phyloP scores from a whole-genome alignment of 257 asterid genomes.

The Solanum habrochaites region DNA sequence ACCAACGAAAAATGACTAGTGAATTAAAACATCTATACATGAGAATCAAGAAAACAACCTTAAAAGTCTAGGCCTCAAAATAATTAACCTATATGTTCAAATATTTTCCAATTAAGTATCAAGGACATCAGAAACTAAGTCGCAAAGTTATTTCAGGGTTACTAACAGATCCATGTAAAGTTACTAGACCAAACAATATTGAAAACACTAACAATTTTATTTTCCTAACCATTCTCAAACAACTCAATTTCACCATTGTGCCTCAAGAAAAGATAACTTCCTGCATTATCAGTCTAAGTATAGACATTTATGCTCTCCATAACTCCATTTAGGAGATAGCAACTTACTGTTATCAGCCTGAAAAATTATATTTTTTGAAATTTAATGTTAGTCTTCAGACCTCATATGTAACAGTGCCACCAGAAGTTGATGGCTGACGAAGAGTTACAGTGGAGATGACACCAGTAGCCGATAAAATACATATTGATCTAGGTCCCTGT shows the following conservation, averaged over 20 bases:
- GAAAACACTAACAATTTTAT: background rate
- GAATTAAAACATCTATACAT: background rate
- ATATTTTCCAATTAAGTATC: background rate
- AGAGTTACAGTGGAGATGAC: conserved; percentile 61
- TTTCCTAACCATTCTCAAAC: background rate
- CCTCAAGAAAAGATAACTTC: background rate
- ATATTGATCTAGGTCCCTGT: conserved; percentile 53
- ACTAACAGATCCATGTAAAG: background rate
- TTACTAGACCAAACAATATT: background rate
- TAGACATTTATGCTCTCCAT: background rate
- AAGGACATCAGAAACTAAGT: background rate
- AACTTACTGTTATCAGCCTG: background rate
- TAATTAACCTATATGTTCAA: background rate
- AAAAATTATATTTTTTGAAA: background rate
- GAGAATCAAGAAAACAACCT: background rate
- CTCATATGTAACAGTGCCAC: conserved; percentile 75
- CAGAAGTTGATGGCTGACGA: conserved; percentile 45
- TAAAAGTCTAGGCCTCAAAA: background rate
- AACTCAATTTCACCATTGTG: background rate
- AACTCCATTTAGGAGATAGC: background rate
- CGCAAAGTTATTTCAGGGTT: background rate
- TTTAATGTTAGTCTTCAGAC: conserved; percentile 17
- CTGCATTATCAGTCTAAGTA: background rate
- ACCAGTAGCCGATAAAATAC: conserved; percentile 64
- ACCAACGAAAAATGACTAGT: background rate